phyloP scores from a whole-genome alignment of 164 flowering plant species.

The Aristolochia contorta region DNA sequence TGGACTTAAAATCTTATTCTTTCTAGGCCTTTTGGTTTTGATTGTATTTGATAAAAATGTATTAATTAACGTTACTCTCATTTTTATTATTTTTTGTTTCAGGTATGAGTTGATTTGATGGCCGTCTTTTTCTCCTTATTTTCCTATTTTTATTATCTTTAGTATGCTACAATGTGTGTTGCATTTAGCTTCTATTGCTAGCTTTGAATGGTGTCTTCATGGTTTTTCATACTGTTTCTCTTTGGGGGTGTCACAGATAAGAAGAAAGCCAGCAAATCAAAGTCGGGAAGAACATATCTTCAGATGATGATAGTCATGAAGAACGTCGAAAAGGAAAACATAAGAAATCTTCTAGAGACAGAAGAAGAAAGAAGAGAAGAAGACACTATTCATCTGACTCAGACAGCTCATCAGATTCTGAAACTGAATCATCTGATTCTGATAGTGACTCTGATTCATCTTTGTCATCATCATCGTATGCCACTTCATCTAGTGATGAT shows the following conservation, averaged over 20 bases:
- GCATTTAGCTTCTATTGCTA: neutral
- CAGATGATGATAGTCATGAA: constrained; percentile 47
- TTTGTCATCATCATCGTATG: constrained; percentile 52
- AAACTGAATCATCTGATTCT: constrained; percentile 52
- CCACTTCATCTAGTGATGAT: constrained; percentile 87
- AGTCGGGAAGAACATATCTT: constrained; percentile 37
- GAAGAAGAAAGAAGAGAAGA: constrained; percentile 52
- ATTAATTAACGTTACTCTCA: too few relatives aligned
- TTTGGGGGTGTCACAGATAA: constrained; percentile 31
- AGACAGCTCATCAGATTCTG: constrained; percentile 73
- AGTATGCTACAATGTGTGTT: too few relatives aligned
- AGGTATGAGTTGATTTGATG: neutral
- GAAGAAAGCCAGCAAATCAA: constrained; percentile 44
- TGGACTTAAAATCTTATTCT: too few relatives aligned
- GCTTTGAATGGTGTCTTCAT: neutral
- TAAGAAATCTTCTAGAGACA: constrained; percentile 65
- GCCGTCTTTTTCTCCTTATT: neutral
- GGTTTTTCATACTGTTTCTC: too few relatives aligned
- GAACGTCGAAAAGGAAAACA: constrained; percentile 46
- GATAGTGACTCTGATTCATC: constrained; percentile 56
- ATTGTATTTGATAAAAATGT: too few relatives aligned
- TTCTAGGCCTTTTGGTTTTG: too few relatives aligned
- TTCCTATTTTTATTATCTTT: neutral
- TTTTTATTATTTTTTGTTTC: too few relatives aligned
- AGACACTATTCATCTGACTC: constrained; percentile 74